Evolutionary conservation across 257 asterid genomes (phyloP).

Genomic region (Leonotis leonurus): DNA sequence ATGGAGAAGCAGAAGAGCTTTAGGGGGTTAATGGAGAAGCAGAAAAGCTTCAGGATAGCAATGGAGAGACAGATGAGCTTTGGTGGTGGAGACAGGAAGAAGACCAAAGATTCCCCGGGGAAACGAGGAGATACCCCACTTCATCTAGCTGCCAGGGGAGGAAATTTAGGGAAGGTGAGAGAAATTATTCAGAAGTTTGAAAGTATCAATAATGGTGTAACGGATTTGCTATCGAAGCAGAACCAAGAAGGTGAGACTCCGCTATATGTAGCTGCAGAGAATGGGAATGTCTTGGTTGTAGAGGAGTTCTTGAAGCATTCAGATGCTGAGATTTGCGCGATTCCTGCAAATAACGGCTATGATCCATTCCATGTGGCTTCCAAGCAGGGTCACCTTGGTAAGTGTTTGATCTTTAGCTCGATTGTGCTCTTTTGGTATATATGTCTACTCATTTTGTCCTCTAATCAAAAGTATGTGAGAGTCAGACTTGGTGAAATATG

Average conservation of each 20-base stretch:
- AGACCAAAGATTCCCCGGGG: conserved; percentile 87
- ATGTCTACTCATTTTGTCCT: neutral
- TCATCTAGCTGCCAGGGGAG: conserved; percentile 83
- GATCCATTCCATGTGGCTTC: conserved; percentile 95
- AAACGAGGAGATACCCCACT: conserved; percentile 84
- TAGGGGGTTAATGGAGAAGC: conserved; percentile 66
- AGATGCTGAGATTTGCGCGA: conserved; percentile 67
- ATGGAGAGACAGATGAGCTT: conserved; percentile 97
- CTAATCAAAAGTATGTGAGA: neutral
- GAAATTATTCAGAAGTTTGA: conserved; percentile 66
- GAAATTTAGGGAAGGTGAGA: conserved; percentile 67
- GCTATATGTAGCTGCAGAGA: conserved; percentile 86
- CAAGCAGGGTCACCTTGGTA: conserved; percentile 86
- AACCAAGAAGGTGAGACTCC: conserved; percentile 96
- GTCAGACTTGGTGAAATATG: neutral
- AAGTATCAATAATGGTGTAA: conserved; percentile 26
- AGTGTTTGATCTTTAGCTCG: conserved; percentile 4
- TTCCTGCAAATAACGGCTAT: conserved; percentile 70
- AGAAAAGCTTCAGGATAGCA: conserved; percentile 73
- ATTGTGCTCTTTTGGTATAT: neutral
- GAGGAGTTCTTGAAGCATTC: conserved; percentile 69
- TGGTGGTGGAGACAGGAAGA: conserved; percentile 70
- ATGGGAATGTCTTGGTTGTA: conserved; percentile 62
- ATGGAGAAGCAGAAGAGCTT: conserved; percentile 76
- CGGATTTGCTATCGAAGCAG: conserved; percentile 62